Evolutionary conservation across 495 filamentous ascomycete species (phyloP), one percentile per base, ranked within the genome.

Genomic region (Jackrogersella multiformis): DNA sequence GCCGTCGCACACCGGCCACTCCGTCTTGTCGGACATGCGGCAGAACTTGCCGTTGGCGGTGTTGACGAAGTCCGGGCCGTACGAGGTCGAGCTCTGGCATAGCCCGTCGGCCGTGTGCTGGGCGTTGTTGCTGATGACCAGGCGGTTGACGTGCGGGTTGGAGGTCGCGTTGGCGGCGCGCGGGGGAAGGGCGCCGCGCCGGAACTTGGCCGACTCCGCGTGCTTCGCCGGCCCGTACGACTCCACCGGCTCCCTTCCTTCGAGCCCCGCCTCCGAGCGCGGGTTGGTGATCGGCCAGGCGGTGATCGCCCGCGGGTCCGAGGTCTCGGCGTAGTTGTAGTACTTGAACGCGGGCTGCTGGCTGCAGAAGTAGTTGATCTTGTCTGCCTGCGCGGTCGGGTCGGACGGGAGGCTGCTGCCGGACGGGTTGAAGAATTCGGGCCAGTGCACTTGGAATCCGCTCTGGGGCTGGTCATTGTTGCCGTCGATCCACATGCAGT

Each of bases 361-460:
- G 48, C 53, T 56, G 56, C 70, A 66, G 16, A 69, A 54, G 53
- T 45, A 44, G 57, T 66, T 32, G 6, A 66, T 32, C 45, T 62
- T 66, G 20, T 45, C 49, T 2, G 28, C 36, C 20, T 63, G 42
- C 10, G 16, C 62, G 18, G 2, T 16, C 0, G 20, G 8, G 28
- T 58, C 52, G 0, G 23, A 1, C 4, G 60, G 59, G 1, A 61
- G 18, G 15, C 30, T 1, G 10, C 60, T 20, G 49, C 51, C 59
- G 5, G 57, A 15, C 12, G 56, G 62, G 21, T 53, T 46, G 20
- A 52, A 46, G 53, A 71, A 60, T 8, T 70, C 70, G 12, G 69
- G 71, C 69, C 69, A 74, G 70, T 75, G 75, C 5, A 73, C 35
- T 34, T 77, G 75, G 66, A 77, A 75, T 5, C 69, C 75, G 5